Evolutionary conservation across 208 protist species (phyloP).

Genomic region (Phytomonas sp.): DNA sequence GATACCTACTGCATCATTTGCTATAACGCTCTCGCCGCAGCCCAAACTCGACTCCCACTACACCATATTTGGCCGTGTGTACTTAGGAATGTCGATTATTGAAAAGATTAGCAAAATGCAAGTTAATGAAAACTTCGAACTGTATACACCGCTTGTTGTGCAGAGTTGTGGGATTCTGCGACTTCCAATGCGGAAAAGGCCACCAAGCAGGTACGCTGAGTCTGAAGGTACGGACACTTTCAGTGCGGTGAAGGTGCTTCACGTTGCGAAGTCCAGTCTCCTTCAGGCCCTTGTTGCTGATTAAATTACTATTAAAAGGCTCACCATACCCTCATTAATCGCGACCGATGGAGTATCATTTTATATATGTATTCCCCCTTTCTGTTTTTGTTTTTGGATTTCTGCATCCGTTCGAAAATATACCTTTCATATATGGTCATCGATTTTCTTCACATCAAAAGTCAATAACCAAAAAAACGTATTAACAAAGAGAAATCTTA

Average conservation of each 20-base stretch:
- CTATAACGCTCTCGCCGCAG: slow-evolving; percentile 47
- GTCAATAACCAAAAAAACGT: too few species aligned
- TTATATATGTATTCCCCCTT: not conserved
- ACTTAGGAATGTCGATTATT: slow-evolving; percentile 33
- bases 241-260: not conserved
- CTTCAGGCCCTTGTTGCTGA: not conserved
- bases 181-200: slow-evolving; percentile 6
- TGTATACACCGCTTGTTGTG: slow-evolving; percentile 32
- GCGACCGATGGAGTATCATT: not conserved
- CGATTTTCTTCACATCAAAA: not conserved
- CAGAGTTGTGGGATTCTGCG: slow-evolving; percentile 16
- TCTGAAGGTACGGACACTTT: not conserved
- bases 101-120: slow-evolving; percentile 25
- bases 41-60: slow-evolving; percentile 36
- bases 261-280: not conserved
- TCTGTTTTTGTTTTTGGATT: not conserved
- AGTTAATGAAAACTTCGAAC: slow-evolving; percentile 18
- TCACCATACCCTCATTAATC: not conserved
- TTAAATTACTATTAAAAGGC: not conserved
- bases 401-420: not conserved
- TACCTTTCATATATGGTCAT: not conserved
- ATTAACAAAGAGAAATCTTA: not conserved
- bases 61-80: slow-evolving; percentile 55
- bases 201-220: not conserved
- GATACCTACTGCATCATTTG: slow-evolving; percentile 21